Conservation (phyloP, 805 yeast species). For the Dipodascopsis tothii region DNA sequence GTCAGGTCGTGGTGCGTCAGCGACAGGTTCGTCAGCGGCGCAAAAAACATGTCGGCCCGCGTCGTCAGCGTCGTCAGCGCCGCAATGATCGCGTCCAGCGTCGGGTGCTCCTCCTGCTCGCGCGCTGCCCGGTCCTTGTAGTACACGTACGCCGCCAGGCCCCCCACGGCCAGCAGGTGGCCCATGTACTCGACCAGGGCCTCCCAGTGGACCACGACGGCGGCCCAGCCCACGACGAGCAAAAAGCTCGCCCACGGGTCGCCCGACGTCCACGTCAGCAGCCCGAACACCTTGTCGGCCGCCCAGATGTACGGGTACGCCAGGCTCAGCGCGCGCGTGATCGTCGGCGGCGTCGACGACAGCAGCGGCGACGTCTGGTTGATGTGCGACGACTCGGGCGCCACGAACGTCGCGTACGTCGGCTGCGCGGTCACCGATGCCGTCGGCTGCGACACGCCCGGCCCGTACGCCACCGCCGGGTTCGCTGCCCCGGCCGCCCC, state of each 20-base stretch:
- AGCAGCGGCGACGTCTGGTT: constrained; percentile 69
- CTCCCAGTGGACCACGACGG: constrained; percentile 70
- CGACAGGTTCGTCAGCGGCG: constrained; percentile 64
- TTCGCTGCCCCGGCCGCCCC: background rate
- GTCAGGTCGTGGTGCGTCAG: constrained; percentile 71
- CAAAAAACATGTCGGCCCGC: constrained; percentile 66
- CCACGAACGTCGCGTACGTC: constrained; percentile 34
- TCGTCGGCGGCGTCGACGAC: constrained; percentile 83
- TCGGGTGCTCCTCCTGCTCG: constrained; percentile 60
- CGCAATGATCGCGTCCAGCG: constrained; percentile 78
- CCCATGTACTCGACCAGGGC: constrained; percentile 60
- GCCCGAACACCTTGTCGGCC: constrained; percentile 58
- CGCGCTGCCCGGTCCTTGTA: constrained; percentile 7
- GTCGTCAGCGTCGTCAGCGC: constrained; percentile 66
- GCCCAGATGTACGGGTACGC: constrained; percentile 80
- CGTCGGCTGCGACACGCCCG: constrained; percentile 2
- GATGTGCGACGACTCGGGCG: constrained; percentile 34
- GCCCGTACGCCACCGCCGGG: constrained; percentile 1
- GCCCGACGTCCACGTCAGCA: constrained; percentile 86
- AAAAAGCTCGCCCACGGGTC: constrained; percentile 70
- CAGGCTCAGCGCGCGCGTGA: constrained; percentile 70
- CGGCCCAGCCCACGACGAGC: constrained; percentile 46
- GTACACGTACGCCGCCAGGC: constrained; percentile 29
- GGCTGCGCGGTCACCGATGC: constrained; percentile 20
- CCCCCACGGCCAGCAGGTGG: constrained; percentile 54